Evolutionary conservation across 2,329 filamentous ascomycete genomes (phyloP), one percentile per base, ranked within the genome.

Genomic region (Cercospora citrullina): DNA sequence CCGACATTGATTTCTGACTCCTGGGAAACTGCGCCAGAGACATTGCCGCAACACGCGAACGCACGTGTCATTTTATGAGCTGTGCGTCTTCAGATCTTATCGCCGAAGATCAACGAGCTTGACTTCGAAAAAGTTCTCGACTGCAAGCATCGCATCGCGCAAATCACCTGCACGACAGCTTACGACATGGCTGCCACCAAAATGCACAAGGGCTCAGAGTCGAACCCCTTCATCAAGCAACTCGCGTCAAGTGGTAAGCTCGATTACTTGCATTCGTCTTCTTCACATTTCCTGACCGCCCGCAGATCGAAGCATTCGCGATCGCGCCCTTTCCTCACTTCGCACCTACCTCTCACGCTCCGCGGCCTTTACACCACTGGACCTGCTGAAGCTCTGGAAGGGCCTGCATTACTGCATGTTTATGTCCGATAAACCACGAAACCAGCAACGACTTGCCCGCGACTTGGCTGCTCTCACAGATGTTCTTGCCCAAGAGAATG

Each of bases 381-480:
- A 97, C 72, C 84, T 92, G 60, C 84, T 94, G 69, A 97, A 97
- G 83, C 87, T 98, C 72, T 97, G 93, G 93, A 96, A 96, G 78
- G 94, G 93, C 5, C 87, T 98, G 21, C 97, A 95, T 84, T 97
- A 93, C 85, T 88, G 87, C 86, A 82, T 64, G 82, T 97, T 93
- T 90, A 95, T 97, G 89, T 93, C 90, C 79, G 94, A 97, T 84
- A 91, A 93, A 59, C 90, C 93, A 10, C 82, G 89, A n/a, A 90
- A 91, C 2, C 94, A 97, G 83, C 93, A 97, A 83, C 87, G 87
- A 53, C 90, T 98, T 57, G 91, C 91, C 73, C 82, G 85, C 72
- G 90, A 94, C 70, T 90, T 98, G 65, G 91, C 93, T 53, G 86
- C 81, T 1, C 87, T 97, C 60, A 79, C 91, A 55, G 84, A 86